phyloP scores from a whole-genome alignment of 1,284 basidiomycete genomes.

The Rhodofomes roseus region DNA sequence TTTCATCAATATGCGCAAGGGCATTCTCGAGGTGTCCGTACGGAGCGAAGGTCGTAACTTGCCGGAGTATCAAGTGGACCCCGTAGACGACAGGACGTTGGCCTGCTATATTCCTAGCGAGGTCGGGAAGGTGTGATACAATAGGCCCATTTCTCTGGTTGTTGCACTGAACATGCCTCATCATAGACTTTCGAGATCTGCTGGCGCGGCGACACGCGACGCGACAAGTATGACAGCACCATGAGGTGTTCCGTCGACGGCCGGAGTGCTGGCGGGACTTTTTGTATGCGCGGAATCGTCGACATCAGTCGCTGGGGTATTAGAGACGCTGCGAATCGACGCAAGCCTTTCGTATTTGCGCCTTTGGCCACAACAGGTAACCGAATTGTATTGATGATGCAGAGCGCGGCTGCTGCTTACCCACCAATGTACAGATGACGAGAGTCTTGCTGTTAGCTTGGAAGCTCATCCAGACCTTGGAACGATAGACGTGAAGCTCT shows the following conservation, averaged over 20 bases:
- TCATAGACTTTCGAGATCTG: slow-evolving; percentile 3
- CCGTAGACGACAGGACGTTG: background rate
- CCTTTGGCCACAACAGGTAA: slow-evolving; percentile 6
- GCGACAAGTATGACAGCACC: background rate
- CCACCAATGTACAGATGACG: background rate
- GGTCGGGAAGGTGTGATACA: slow-evolving; percentile 1
- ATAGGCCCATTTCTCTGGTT: background rate
- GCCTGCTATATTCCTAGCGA: slow-evolving; percentile 3
- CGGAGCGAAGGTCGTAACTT: background rate
- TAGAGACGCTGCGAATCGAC: background rate
- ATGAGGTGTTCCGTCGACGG: slow-evolving; percentile 6
- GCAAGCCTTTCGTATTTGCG: slow-evolving; percentile 5
- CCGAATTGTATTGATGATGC: no score
- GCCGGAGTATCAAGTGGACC: background rate
- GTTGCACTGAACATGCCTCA: no score
- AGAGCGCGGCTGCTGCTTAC: background rate
- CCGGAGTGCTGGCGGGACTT: background rate
- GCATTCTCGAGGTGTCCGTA: background rate
- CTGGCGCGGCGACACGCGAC: background rate
- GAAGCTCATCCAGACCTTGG: background rate
- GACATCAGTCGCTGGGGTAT: background rate
- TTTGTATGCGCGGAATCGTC: background rate
- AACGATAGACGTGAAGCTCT: background rate
- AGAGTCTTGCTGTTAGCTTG: background rate
- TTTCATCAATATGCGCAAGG: background rate